Evolutionary conservation across 2,329 filamentous ascomycete genomes (phyloP).

Genomic region (Ophiostoma pallidulum): DNA sequence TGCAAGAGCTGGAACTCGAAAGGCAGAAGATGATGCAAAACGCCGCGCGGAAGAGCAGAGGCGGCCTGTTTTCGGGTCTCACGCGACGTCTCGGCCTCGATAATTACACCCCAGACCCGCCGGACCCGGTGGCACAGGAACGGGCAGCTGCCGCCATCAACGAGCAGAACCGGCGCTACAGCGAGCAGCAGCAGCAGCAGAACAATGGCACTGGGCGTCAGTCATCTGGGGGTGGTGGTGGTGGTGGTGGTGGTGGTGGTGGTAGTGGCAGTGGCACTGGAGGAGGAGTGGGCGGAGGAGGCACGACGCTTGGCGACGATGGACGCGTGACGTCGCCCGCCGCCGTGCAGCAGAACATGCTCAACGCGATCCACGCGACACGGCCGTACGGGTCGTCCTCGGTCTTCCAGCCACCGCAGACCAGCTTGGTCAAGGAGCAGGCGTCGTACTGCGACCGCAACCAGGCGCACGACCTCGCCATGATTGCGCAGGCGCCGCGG

Average conservation of each 20-base stretch:
- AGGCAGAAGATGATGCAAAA: neutral
- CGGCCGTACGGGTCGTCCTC: constrained; percentile 64
- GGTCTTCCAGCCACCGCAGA: constrained; percentile 64
- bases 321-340: constrained; percentile 51
- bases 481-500: constrained; percentile 59
- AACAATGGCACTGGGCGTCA: no score
- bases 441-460: constrained; percentile 77
- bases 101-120: constrained; percentile 24
- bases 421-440: constrained; percentile 68
- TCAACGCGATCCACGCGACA: constrained; percentile 69
- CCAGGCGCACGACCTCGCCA: constrained; percentile 62
- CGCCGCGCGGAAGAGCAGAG: constrained; percentile 14
- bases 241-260: no score
- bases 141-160: neutral
- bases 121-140: neutral
- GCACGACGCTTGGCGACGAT: constrained; percentile 26
- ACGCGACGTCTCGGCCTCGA: constrained; percentile 61
- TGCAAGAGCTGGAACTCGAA: constrained; percentile 19
- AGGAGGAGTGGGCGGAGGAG: constrained; percentile 15
- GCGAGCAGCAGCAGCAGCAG: neutral
- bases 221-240: no score
- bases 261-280: neutral
- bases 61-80: constrained; percentile 58
- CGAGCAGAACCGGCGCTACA: neutral
- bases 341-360: constrained; percentile 58